A percentile compares a stretch with the other conserved stretches of the same genome.
phyloP scores from a whole-genome alignment of 768 basidiomycete species.

The Pisolithus albus region DNA sequence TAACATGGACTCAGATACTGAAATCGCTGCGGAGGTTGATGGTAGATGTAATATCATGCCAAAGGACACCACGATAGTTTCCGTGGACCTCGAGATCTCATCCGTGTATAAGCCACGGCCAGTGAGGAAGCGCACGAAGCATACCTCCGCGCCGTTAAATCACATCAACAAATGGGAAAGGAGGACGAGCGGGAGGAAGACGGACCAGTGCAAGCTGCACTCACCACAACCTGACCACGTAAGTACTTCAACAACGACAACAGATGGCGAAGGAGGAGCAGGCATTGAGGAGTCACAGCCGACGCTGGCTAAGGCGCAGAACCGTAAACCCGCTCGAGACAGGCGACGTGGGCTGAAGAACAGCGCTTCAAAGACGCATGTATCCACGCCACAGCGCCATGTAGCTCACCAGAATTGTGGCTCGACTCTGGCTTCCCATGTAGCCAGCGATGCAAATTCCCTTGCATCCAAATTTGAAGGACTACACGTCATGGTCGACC shows the following conservation, averaged over 20 bases:
- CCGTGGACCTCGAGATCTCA: slow-evolving; percentile 58
- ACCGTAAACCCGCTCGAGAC: slow-evolving; percentile 43
- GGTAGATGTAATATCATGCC: slow-evolving; percentile 13
- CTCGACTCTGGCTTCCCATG: not conserved
- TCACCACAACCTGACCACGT: slow-evolving; percentile 6
- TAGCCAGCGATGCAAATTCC: slow-evolving; percentile 5
- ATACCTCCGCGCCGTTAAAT: slow-evolving; percentile 21
- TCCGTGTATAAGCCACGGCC: slow-evolving; percentile 73
- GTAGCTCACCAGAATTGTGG: not conserved
- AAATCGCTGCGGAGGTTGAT: slow-evolving; percentile 27
- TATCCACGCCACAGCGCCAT: slow-evolving; percentile 1
- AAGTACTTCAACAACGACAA: not conserved
- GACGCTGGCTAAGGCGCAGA: slow-evolving; percentile 27
- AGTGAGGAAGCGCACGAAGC: slow-evolving; percentile 36
- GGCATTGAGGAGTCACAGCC: slow-evolving; percentile 6
- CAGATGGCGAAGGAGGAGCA: not conserved
- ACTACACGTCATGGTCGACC: slow-evolving; percentile 28
- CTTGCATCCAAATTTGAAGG: slow-evolving; percentile 29
- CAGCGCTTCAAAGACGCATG: slow-evolving; percentile 14
- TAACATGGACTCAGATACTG: slow-evolving; percentile 41
- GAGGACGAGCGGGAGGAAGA: slow-evolving; percentile 15
- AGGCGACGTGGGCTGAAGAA: slow-evolving; percentile 43
- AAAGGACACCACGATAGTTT: slow-evolving; percentile 17
- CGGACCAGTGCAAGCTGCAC: slow-evolving; percentile 29
- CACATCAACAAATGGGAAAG: slow-evolving; percentile 7